phyloP scores from a whole-genome alignment of 305 asterid genomes.

The Fraxinus albicans region DNA sequence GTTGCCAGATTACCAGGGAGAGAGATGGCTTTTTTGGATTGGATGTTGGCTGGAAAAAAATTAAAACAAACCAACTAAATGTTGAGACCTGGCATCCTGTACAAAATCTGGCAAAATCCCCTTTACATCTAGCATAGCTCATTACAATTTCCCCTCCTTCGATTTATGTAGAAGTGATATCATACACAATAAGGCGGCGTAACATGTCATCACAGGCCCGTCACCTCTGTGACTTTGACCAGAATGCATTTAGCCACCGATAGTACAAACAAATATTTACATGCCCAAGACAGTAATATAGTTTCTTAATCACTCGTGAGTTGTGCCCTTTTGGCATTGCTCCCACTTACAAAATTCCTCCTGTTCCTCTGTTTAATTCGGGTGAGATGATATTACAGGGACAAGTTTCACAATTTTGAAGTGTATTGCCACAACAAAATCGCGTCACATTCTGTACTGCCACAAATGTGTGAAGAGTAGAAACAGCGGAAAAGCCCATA shows the following conservation, averaged over 20 bases:
- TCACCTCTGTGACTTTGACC: constrained; percentile 98
- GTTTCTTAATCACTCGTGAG: constrained; percentile 43
- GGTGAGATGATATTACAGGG: constrained; percentile 22
- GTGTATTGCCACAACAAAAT: constrained; percentile 2
- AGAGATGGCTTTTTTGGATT: no score
- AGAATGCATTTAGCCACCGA: constrained; percentile 50
- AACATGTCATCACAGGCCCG: constrained; percentile 61
- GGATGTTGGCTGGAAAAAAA: no score
- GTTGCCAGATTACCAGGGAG: no score
- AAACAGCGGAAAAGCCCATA: constrained; percentile 45
- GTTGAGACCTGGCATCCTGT: no score
- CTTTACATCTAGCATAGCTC: no score
- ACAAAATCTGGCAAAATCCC: no score
- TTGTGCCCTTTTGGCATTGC: constrained; percentile 52
- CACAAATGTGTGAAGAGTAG: constrained; percentile 45
- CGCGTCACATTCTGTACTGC: constrained; percentile 35
- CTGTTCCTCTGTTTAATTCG: constrained; percentile 23
- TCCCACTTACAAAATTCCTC: constrained; percentile 51
- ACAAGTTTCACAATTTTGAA: constrained; percentile 4
- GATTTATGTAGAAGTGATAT: constrained; percentile 39
- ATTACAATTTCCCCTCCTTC: constrained; percentile 31
- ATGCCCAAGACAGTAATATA: constrained; percentile 44
- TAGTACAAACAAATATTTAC: constrained; percentile 64
- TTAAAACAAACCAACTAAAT: no score
- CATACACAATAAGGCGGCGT: constrained; percentile 43